phyloP scores from a whole-genome alignment of 306 rosid species.

The Astragalus glycyphyllos region DNA sequence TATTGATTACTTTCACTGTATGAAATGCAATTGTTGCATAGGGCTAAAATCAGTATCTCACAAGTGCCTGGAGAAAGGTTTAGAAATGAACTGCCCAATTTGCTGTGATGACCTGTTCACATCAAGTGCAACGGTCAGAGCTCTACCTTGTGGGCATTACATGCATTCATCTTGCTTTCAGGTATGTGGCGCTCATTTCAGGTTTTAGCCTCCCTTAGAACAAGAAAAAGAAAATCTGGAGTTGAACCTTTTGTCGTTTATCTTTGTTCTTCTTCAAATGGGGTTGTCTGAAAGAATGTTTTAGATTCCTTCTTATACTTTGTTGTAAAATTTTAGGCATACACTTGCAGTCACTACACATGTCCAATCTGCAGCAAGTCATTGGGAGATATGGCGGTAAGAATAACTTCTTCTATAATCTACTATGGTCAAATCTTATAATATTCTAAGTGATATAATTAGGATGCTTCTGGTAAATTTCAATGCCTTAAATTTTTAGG shows the following conservation, averaged over 20 bases:
- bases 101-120: conserved; percentile 95
- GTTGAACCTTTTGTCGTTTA: conserved; percentile 8
- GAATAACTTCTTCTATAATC: conserved; percentile 40
- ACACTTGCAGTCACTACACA: conserved; percentile 94
- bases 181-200: conserved; percentile 50
- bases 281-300: conserved; percentile 22
- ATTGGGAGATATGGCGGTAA: conserved; percentile 98
- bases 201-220: background rate
- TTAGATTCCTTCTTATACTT: conserved; percentile 44
- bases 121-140: conserved; percentile 95
- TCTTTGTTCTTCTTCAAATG: conserved; percentile 1
- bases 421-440: conserved; percentile 24
- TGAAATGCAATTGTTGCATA: conserved; percentile 97
- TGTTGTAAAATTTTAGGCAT: conserved; percentile 69
- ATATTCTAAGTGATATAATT: conserved; percentile 9
- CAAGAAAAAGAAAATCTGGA: background rate
- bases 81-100: conserved; percentile 98
- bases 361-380: conserved; percentile 99
- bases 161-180: conserved; percentile 99
- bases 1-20: conserved; percentile 90
- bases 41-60: conserved; percentile 84
- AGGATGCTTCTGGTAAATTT: conserved; percentile 19
- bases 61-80: conserved; percentile 94
- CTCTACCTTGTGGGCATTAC: conserved; percentile 97
- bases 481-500: conserved; percentile 15